phyloP scores from a whole-genome alignment of 768 basidiomycete species.

The Auriculariales sp. region DNA sequence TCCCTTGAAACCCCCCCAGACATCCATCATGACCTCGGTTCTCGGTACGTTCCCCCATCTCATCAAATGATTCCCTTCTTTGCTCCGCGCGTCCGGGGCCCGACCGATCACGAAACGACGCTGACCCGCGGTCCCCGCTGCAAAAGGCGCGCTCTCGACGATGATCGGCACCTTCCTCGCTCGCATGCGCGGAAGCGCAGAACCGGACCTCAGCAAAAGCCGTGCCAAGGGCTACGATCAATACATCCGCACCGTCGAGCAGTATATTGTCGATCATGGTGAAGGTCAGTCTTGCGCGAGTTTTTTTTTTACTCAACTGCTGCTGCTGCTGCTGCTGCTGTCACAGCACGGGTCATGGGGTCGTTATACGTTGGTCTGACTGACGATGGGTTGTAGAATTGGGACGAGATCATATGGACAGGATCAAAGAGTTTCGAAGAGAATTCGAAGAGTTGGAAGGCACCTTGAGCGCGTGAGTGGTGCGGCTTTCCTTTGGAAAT shows the following conservation, averaged over 20 bases:
- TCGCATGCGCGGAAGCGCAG: conserved; percentile 49
- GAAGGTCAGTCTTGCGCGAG: too few relatives aligned
- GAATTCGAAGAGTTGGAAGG: conserved; percentile 36
- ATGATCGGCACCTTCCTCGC: conserved; percentile 61
- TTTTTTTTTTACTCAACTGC: too few relatives aligned
- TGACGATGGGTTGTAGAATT: too few relatives aligned
- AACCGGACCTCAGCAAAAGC: conserved; percentile 47
- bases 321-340: too few relatives aligned
- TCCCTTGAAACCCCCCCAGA: too few relatives aligned
- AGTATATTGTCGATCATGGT: conserved; percentile 5
- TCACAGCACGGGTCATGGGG: too few relatives aligned
- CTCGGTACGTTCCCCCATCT: not conserved
- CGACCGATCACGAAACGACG: not conserved
- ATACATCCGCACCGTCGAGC: conserved; percentile 30
- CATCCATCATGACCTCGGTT: not conserved
- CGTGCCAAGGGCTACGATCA: conserved; percentile 48
- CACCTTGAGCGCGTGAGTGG: conserved; percentile 21
- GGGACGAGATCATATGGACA: conserved; percentile 19
- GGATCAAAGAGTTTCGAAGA: conserved; percentile 20
- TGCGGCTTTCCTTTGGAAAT: not conserved
- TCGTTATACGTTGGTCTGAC: too few relatives aligned
- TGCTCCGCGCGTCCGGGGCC: not conserved
- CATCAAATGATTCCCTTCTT: too few relatives aligned
- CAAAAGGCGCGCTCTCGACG: conserved; percentile 44
- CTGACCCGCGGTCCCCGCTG: not conserved